A percentile compares a stretch with the other conserved stretches of the same genome.
phyloP scores from a whole-genome alignment of 768 basidiomycete species.

The Podaxis mareebaensis region DNA sequence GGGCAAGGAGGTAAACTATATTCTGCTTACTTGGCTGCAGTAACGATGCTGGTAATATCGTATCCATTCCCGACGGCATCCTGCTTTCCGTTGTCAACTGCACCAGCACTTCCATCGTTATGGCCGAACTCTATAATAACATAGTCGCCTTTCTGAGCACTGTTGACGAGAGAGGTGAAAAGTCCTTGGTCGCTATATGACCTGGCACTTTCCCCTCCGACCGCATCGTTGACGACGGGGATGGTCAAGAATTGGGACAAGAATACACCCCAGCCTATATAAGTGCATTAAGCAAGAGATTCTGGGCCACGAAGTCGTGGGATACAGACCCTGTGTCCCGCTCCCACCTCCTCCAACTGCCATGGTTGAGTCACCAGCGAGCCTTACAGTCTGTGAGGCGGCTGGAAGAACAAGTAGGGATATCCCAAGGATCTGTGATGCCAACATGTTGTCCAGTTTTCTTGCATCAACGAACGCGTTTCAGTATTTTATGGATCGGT shows the following conservation, averaged over 20 bases:
- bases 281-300: neutral
- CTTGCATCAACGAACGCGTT: neutral
- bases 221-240: slow-evolving; percentile 46
- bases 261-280: slow-evolving; percentile 46
- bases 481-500: neutral
- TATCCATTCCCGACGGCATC: slow-evolving; percentile 42
- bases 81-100: slow-evolving; percentile 43
- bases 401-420: neutral
- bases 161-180: slow-evolving; percentile 42
- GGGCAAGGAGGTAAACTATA: neutral
- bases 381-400: slow-evolving; percentile 36
- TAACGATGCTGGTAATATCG: slow-evolving; percentile 36
- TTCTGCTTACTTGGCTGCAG: slow-evolving; percentile 31
- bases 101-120: slow-evolving; percentile 41
- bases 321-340: slow-evolving; percentile 21
- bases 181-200: slow-evolving; percentile 49
- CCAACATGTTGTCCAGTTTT: neutral
- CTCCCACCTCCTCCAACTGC: slow-evolving; percentile 31
- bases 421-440: neutral
- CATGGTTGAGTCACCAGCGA: slow-evolving; percentile 48
- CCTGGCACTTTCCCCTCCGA: slow-evolving; percentile 46
- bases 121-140: slow-evolving; percentile 51
- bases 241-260: slow-evolving; percentile 41
- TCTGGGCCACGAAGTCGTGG: neutral
- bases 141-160: slow-evolving; percentile 40